Percentiles rank a stretch among this genome's conserved stretches.
These are phyloP conservation scores for Wakefieldia striispora DNA, from an alignment of 768 basidiomycete species.

Conservation along the genomic window DNA sequence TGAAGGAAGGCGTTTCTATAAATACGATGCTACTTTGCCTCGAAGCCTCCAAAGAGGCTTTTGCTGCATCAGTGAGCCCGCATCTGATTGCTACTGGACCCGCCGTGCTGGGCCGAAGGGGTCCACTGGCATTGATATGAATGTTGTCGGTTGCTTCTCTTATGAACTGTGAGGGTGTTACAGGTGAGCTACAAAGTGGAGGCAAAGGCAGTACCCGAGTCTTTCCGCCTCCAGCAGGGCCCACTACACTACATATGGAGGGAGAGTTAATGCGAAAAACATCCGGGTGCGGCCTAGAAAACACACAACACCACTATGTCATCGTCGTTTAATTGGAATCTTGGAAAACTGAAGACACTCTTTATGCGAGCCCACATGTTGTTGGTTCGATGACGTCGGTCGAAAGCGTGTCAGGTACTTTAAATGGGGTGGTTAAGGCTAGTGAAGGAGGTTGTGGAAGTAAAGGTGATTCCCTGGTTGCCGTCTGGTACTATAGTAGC, in stretches of 20 bases:
- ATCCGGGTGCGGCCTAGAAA: background rate
- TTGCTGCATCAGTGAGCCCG: background rate
- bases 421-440: too few species aligned
- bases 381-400: too few species aligned
- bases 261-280: background rate
- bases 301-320: constrained; percentile 23
- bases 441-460: too few species aligned
- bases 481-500: too few species aligned
- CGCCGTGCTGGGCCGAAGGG: background rate
- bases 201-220: constrained; percentile 13
- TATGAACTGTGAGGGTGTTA: constrained; percentile 7
- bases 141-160: background rate
- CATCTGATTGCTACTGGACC: constrained; percentile 12
- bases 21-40: constrained; percentile 13
- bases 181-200: background rate
- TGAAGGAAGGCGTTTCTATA: constrained; percentile 23
- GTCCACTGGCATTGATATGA: background rate
- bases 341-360: too few species aligned
- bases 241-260: constrained; percentile 8
- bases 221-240: constrained; percentile 20
- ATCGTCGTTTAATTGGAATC: background rate
- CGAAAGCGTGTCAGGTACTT: too few species aligned
- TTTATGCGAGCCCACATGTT: too few species aligned
- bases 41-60: background rate
- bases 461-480: too few species aligned